Evolutionary conservation across 768 basidiomycete species (phyloP).

Genomic region (Mycena haematopus): DNA sequence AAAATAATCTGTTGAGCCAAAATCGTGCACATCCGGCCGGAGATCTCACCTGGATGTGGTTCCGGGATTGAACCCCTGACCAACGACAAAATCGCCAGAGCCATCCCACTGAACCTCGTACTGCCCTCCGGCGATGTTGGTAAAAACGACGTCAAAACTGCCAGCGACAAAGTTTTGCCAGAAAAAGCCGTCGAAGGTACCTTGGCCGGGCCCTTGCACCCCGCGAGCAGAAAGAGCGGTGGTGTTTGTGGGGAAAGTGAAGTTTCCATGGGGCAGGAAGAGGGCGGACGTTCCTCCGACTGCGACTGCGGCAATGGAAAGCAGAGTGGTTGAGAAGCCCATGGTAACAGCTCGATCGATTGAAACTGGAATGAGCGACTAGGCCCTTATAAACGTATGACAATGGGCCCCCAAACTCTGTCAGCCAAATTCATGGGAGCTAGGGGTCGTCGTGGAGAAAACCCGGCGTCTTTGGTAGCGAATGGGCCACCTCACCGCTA

Average conservation of each 20-base stretch:
- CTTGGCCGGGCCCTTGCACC: constrained; percentile 18
- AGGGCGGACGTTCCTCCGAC: constrained; percentile 18
- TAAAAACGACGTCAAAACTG: constrained; percentile 15
- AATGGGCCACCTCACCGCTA: too few species aligned
- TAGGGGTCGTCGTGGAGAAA: constrained; percentile 10
- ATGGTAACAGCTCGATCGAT: constrained; percentile 11
- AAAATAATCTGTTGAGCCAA: not conserved
- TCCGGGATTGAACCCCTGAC: constrained; percentile 27
- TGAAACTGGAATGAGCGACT: not conserved
- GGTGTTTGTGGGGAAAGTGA: constrained; percentile 4
- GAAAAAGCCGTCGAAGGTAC: constrained; percentile 27
- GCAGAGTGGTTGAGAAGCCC: constrained; percentile 23
- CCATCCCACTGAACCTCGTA: constrained; percentile 24
- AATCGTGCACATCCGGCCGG: not conserved
- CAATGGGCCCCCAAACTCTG: not conserved
- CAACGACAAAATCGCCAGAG: constrained; percentile 28
- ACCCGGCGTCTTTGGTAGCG: constrained; percentile 27
- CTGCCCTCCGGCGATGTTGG: constrained; percentile 27
- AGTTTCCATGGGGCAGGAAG: constrained; percentile 14
- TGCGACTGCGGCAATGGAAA: constrained; percentile 14
- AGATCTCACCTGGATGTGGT: constrained; percentile 16
- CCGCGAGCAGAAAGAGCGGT: constrained; percentile 16
- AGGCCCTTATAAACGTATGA: constrained; percentile 3
- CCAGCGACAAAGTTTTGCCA: constrained; percentile 18
- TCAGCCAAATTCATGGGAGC: not conserved